phyloP scores from a whole-genome alignment of 257 asterid genomes.

The Rhazya stricta region DNA sequence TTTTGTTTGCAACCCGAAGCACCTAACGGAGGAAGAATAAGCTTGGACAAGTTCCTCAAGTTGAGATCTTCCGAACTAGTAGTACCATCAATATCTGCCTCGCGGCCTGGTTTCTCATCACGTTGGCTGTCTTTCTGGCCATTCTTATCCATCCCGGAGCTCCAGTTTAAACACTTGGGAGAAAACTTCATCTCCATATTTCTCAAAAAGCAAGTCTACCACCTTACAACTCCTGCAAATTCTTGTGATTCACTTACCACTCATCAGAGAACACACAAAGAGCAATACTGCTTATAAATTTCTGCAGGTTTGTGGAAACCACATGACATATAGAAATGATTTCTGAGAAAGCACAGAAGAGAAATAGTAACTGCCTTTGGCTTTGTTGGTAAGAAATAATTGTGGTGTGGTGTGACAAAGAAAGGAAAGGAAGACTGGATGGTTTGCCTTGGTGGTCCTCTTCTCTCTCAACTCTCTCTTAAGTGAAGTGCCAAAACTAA shows the following conservation, averaged over 20 bases:
- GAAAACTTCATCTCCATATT: neutral
- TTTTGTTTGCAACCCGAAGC: slow-evolving; percentile 28
- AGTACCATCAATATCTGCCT: neutral
- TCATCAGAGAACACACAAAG: no score
- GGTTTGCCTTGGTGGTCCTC: neutral
- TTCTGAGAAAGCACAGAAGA: neutral
- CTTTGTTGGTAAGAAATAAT: neutral
- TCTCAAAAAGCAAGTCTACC: neutral
- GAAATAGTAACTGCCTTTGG: neutral
- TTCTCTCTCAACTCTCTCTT: no score
- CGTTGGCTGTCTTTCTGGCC: neutral
- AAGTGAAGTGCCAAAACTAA: neutral
- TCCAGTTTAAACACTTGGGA: neutral
- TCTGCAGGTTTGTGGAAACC: neutral
- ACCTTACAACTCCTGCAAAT: no score
- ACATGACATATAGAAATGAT: neutral
- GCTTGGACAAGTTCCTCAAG: slow-evolving; percentile 60
- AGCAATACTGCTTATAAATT: no score
- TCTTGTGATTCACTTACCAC: no score
- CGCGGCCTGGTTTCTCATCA: neutral
- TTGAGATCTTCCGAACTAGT: slow-evolving; percentile 36
- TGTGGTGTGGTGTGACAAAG: neutral
- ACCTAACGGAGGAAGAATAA: slow-evolving; percentile 82
- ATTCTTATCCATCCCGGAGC: neutral
- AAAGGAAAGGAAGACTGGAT: neutral